Base-by-base conservation (phyloP, 208 protist genomes). In the Trichomonas gallinae region DNA sequence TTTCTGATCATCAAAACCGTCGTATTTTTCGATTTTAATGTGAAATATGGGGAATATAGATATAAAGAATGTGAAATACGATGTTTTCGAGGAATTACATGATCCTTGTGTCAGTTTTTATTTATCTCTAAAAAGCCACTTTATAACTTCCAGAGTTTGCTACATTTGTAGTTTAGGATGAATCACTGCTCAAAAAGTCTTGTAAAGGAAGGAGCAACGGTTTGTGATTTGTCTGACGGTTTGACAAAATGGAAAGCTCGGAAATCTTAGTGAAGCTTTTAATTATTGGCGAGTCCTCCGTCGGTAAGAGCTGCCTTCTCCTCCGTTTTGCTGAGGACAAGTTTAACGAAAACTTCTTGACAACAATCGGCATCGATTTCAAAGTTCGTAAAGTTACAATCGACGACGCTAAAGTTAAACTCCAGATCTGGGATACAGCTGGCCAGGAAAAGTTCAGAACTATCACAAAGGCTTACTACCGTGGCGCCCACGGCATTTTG, bases 281-380 rank as follows among this genome's bases (percentile, higher is more conserved):
- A 38, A 98, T 99, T 34, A 99, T 99, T 97, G 98, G 98, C n/a
- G 98, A 99, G 97, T 98, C 97, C 48, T 98, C 99, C 97, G 99
- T 99, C 0, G 99, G 99, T 38, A 99, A 99, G 97, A 99, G 98
- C 3, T 99, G 99, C 97, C 98, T 99, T 81, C 98, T 99, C 21
- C 98, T 99, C 8, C 98, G 99, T 82, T 99, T 99, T 97, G 98
- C 99, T 88, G 99, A 99, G 97, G 99, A 99, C 97, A 99, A 99
- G 89, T 99, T 99, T 98, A 99, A 99, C 48, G 99, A 99, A 97
- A 99, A 98, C 97, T 99, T 99, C 98, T 99, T 99, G 97, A 98
- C 98, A 96, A 99, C 99, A 44, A 99, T 99, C 97, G 99, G 98
- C 63, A 98, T 99, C 26, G 98, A 99, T 97, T 99, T 99, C 97